A percentile compares a stretch with the other conserved stretches of the same genome.
Evolutionary conservation across 768 basidiomycete genomes (phyloP).

Genomic region (Xerocomellus chrysenteron): DNA sequence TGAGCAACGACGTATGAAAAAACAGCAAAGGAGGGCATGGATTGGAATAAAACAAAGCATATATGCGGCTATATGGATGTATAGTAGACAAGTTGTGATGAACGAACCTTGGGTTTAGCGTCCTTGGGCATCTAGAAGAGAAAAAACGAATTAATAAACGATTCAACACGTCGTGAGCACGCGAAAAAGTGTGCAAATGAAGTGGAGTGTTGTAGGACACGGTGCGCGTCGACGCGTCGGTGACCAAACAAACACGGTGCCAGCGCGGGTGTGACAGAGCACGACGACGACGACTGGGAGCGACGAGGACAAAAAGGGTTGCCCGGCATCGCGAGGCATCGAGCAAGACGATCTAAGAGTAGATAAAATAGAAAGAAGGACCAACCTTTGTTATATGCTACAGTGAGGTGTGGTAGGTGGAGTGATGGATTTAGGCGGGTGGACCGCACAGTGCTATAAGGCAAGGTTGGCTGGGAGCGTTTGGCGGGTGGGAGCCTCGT

Average conservation of each 20-base stretch:
- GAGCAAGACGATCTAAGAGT: constrained; percentile 22
- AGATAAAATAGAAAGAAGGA: constrained; percentile 18
- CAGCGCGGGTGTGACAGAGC: constrained; percentile 19
- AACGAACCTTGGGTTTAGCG: constrained; percentile 65
- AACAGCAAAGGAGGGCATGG: not conserved
- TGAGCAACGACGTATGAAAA: constrained; percentile 15
- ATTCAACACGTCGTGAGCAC: constrained; percentile 41
- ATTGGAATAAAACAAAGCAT: constrained; percentile 13
- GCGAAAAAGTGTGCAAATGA: constrained; percentile 31
- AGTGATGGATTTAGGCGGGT: constrained; percentile 35
- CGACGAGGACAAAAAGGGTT: constrained; percentile 9
- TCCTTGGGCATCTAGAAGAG: constrained; percentile 75
- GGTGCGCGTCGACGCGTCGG: constrained; percentile 38
- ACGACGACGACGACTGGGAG: constrained; percentile 27
- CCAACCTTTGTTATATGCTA: constrained; percentile 34
- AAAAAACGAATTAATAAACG: constrained; percentile 34
- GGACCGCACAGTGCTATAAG: constrained; percentile 37
- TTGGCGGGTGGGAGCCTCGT: constrained; percentile 39
- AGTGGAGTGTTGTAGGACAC: constrained; percentile 28
- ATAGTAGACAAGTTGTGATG: not conserved
- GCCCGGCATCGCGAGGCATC: constrained; percentile 21
- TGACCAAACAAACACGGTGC: constrained; percentile 37
- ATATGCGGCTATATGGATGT: constrained; percentile 16
- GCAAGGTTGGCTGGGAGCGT: constrained; percentile 37
- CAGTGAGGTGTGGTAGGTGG: constrained; percentile 20